Percentiles rank a stretch among this genome's conserved stretches.
phyloP scores from a whole-genome alignment of 1,284 basidiomycete genomes.

The Cerrena zonata region DNA sequence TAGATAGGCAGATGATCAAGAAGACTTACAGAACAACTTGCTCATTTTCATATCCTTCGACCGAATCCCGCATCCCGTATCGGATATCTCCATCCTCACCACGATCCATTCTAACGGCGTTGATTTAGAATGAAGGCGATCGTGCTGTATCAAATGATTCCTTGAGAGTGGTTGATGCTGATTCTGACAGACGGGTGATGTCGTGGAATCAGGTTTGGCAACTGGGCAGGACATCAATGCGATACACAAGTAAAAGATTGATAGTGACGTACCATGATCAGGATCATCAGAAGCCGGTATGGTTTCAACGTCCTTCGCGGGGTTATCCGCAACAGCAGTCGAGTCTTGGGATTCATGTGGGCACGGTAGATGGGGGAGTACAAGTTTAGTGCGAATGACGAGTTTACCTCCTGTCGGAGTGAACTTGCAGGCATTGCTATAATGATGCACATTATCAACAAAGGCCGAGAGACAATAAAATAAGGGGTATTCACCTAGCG shows the following conservation, averaged over 20 bases:
- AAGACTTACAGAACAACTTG: conserved; percentile 66
- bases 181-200: too few relatives aligned
- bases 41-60: conserved; percentile 67
- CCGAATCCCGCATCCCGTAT: conserved; percentile 76
- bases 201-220: not conserved
- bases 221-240: too few relatives aligned
- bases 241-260: too few relatives aligned
- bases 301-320: not conserved
- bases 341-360: not conserved
- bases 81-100: conserved; percentile 75
- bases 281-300: not conserved
- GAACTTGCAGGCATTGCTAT: conserved; percentile 74
- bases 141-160: conserved; percentile 46
- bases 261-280: not conserved
- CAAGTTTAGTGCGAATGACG: conserved; percentile 52
- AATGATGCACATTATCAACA: not conserved
- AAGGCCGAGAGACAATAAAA: not conserved
- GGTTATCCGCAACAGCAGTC: not conserved
- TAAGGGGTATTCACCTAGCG: conserved; percentile 47
- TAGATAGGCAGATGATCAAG: conserved; percentile 1
- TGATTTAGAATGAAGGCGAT: conserved; percentile 34
- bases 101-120: conserved; percentile 52
- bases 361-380: conserved; percentile 36
- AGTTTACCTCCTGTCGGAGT: conserved; percentile 69
- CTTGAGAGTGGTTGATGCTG: conserved; percentile 33